phyloP scores from a whole-genome alignment of 2,329 filamentous ascomycete genomes.

The Hymenoscyphus occultus region DNA sequence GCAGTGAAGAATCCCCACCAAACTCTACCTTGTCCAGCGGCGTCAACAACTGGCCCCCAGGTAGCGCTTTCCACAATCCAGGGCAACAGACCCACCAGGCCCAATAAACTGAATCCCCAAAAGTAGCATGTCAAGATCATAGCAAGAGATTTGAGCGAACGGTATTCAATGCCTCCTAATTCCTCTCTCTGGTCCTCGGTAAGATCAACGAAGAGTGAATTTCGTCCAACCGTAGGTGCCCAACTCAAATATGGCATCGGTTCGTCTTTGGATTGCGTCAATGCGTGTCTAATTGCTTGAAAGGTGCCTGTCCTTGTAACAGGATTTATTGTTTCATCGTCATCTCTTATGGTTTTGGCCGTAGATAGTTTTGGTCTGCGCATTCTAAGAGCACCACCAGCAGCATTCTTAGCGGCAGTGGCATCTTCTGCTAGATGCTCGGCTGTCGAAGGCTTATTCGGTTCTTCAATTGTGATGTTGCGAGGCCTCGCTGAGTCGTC shows the following conservation, averaged over 20 bases:
- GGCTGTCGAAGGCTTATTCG: conserved; percentile 16
- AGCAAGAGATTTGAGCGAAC: conserved; percentile 81
- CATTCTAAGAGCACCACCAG: conserved; percentile 38
- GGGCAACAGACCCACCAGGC: conserved; percentile 68
- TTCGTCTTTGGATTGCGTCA: conserved; percentile 46
- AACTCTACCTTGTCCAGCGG: conserved; percentile 58
- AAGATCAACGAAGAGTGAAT: conserved; percentile 86
- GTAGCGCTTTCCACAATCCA: conserved; percentile 68
- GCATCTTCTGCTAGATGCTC: conserved; percentile 35
- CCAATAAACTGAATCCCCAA: conserved; percentile 76
- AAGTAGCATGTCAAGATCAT: conserved; percentile 77
- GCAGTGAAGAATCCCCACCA: conserved; percentile 96
- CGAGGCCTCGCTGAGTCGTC: conserved; percentile 33
- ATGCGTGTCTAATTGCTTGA: conserved; percentile 51
- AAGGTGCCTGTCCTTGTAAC: conserved; percentile 44
- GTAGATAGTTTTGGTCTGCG: conserved; percentile 43
- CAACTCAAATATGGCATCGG: conserved; percentile 90
- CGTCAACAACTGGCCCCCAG: conserved; percentile 65
- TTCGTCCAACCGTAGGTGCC: conserved; percentile 86
- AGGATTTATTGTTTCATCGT: conserved; percentile 7
- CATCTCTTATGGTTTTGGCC: conserved; percentile 36
- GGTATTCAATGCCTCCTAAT: conserved; percentile 93
- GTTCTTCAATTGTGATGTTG: conserved; percentile 35
- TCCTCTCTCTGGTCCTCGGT: conserved; percentile 91
- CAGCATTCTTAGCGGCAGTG: conserved; percentile 24